A percentile compares a stretch with the other conserved stretches of the same genome.
Conservation (phyloP, 129 eudicot genomes). For the Dittrichia graveolens region DNA sequence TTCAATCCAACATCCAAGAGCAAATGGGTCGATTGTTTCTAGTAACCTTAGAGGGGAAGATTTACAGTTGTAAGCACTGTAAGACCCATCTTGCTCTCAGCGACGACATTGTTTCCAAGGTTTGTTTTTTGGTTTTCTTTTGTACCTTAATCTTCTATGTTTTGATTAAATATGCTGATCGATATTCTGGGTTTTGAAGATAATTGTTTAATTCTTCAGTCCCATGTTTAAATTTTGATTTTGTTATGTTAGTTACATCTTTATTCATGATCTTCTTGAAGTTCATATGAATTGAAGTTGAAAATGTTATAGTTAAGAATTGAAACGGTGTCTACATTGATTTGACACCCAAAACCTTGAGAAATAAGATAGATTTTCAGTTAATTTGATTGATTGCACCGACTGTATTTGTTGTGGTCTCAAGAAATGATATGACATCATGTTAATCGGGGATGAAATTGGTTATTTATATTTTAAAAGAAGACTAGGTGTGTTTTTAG, state of each 20-base stretch:
- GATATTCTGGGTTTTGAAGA: background rate
- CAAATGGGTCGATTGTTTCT: slow-evolving; percentile 83
- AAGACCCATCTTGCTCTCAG: slow-evolving; percentile 80
- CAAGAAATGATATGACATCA: slow-evolving; percentile 12
- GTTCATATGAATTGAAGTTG: background rate
- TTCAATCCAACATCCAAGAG: slow-evolving; percentile 17
- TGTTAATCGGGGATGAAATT: slow-evolving; percentile 16
- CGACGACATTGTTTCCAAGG: slow-evolving; percentile 90
- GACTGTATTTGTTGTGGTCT: background rate
- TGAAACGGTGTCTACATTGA: background rate
- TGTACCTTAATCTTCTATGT: slow-evolving; percentile 13
- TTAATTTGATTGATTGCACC: background rate
- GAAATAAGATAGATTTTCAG: background rate
- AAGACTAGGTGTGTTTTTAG: background rate
- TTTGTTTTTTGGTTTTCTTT: slow-evolving; percentile 11
- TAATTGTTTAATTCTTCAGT: background rate
- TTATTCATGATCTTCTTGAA: background rate
- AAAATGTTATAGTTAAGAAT: slow-evolving; percentile 2
- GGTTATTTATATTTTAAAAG: background rate
- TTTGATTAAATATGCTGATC: background rate
- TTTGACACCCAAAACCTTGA: background rate
- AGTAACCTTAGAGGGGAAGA: slow-evolving; percentile 83
- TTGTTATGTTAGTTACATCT: background rate
- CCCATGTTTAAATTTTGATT: slow-evolving; percentile 25
- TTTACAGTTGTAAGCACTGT: slow-evolving; percentile 95